Base-by-base conservation (phyloP, 2,329 filamentous ascomycete species). In the Hortaea werneckii region DNA sequence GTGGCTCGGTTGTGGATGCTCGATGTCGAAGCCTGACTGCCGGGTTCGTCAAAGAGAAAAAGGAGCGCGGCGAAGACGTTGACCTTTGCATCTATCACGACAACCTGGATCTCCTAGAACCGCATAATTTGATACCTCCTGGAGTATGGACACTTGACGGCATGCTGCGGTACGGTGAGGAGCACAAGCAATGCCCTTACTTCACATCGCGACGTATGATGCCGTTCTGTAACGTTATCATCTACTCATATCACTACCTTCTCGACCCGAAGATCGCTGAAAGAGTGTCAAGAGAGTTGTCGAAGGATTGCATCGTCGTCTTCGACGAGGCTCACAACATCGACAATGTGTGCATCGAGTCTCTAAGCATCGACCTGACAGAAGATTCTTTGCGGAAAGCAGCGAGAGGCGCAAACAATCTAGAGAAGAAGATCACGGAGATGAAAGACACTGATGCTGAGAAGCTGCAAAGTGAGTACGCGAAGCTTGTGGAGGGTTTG, bases 311-410 rank as follows among this genome's bases (percentile, higher is more conserved):
- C 64, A 98, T 98, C 43, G 87, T 98, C 13, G 92, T 98, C 3
- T 98, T 98, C 54, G 92, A 98, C 61, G 92, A 98, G 66, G 92
- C 92, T 10, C 92, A 98, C 70, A 98, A 98, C 61, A 98, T 98
- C 57, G 92, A 98, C 74, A 98, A 98, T 62, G 92, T 98, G 48
- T 98, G 94, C 64, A 98, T 98, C 55, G 92, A 98, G 62, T 90
- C 92, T 1, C 71, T 96, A 9, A 98, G 92, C 61, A 96, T 95
- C 37, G 92, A 98, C 59, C 79, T 98, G 47, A 96, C 90, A 0
- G 89, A 98, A 62, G 92, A 96, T 56, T 95, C 90, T 0, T 66
- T 98, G 44, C 80, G 89, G 20, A 94, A 87, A 67, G 92, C 92
- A 13, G 89, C 88, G 1, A 78, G 88, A 53, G 92, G 92, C 4